Conservation (phyloP, 176 grass and related monocot genomes). For the Tillandsia fasciculata region DNA sequence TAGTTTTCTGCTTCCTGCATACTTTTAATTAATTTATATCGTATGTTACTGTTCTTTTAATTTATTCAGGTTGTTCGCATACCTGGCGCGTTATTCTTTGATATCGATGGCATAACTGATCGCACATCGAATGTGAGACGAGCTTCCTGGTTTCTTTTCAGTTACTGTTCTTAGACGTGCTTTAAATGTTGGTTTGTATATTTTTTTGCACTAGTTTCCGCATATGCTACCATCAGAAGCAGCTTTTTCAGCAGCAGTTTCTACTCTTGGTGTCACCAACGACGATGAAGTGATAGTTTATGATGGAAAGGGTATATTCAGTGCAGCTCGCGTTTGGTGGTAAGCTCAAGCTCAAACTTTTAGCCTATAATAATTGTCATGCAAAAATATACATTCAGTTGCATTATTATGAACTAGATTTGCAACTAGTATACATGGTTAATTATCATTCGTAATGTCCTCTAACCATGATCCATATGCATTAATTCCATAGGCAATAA, state of each 20-base stretch:
- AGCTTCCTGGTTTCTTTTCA: background rate
- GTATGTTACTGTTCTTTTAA: constrained; percentile 1
- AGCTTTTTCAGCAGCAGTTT: constrained; percentile 66
- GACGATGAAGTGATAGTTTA: constrained; percentile 73
- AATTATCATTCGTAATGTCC: too few relatives aligned
- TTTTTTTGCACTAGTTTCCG: constrained; percentile 27
- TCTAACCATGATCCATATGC: background rate
- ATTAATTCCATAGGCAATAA: background rate
- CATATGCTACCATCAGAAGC: constrained; percentile 87
- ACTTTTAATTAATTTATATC: constrained; percentile 24
- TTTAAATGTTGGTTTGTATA: background rate
- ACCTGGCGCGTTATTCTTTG: constrained; percentile 71
- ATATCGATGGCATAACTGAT: constrained; percentile 69
- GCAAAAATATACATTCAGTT: background rate
- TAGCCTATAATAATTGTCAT: background rate
- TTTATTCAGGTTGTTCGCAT: constrained; percentile 58
- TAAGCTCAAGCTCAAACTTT: constrained; percentile 18
- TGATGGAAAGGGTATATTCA: constrained; percentile 80
- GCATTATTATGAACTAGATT: background rate
- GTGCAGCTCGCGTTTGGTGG: constrained; percentile 92
- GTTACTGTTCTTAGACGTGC: too few relatives aligned
- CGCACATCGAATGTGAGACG: constrained; percentile 52
- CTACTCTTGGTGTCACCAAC: constrained; percentile 59
- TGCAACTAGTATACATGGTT: background rate
- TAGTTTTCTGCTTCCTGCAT: constrained; percentile 4